Percentiles rank a stretch among this genome's conserved stretches.
phyloP scores from a whole-genome alignment of 805 yeast genomes.

The Cyberlindnera galapagoensis region DNA sequence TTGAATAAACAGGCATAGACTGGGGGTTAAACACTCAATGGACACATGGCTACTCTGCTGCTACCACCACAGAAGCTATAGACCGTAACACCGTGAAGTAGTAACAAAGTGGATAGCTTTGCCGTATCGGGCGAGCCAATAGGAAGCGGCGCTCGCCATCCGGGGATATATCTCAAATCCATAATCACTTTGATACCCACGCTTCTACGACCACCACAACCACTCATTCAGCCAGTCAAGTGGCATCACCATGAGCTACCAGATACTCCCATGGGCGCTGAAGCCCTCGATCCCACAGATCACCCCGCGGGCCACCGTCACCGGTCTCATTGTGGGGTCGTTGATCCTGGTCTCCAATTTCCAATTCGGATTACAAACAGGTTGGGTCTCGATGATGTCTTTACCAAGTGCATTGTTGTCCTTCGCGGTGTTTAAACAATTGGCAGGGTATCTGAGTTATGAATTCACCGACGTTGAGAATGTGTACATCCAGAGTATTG shows the following conservation, averaged over 20 bases:
- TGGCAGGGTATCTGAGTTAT: conserved; percentile 29
- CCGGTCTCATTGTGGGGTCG: conserved; percentile 82
- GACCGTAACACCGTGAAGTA: too few species aligned
- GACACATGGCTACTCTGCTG: too few species aligned
- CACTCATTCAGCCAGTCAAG: too few species aligned
- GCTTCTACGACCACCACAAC: too few species aligned
- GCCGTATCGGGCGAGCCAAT: too few species aligned
- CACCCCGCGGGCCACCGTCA: conserved; percentile 65
- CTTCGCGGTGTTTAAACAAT: conserved; percentile 68
- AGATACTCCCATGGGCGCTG: conserved; percentile 17
- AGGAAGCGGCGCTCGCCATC: too few species aligned
- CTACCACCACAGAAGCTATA: too few species aligned
- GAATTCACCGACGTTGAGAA: conserved; percentile 88
- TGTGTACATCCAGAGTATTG: conserved; percentile 84
- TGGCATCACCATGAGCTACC: too few species aligned
- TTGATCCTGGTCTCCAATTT: conserved; percentile 83
- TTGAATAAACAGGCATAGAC: conserved; percentile 20
- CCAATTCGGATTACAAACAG: conserved; percentile 95
- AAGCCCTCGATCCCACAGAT: conserved; percentile 58
- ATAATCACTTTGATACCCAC: too few species aligned
- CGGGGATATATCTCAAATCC: too few species aligned
- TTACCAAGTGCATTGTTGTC: conserved; percentile 89
- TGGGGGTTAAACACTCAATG: too few species aligned
- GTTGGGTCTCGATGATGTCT: conserved; percentile 99
- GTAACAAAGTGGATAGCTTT: too few species aligned